A percentile compares a stretch with the other conserved stretches of the same genome.
Evolutionary conservation across 108 stramenopile species (phyloP).

Genomic region (Cafeteria roenbergensis): DNA sequence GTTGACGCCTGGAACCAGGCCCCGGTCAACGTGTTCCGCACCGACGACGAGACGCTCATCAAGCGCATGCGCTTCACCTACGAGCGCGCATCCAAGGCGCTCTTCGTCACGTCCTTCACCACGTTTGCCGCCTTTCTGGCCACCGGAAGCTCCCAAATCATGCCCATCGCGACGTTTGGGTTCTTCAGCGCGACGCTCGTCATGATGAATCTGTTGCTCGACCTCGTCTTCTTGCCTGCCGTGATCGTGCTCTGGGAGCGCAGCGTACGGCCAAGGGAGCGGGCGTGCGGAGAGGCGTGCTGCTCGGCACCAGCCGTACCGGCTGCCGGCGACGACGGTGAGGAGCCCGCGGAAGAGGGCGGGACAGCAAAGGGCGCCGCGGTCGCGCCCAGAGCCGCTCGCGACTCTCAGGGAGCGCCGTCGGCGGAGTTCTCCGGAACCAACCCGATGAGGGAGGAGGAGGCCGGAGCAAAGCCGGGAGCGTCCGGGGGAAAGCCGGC

Average conservation of each 20-base stretch:
- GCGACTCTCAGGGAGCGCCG: not conserved
- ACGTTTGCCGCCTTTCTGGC: constrained; percentile 24
- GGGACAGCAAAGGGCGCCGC: not conserved
- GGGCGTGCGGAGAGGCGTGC: not conserved
- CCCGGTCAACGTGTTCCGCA: not conserved
- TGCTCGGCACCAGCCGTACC: not conserved
- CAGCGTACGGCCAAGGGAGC: not conserved
- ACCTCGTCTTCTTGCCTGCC: constrained; percentile 18
- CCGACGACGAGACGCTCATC: not conserved
- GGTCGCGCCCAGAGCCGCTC: not conserved
- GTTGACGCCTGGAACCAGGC: constrained; percentile 22
- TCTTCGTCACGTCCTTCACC: constrained; percentile 11
- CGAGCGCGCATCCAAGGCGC: not conserved
- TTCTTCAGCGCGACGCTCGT: constrained; percentile 25
- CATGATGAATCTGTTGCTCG: constrained; percentile 21
- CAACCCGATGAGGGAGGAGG: no score
- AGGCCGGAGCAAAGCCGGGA: not conserved
- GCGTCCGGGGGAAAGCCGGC: not conserved
- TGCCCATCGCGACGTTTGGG: constrained; percentile 26
- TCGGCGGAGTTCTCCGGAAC: no score
- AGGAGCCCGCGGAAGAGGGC: not conserved
- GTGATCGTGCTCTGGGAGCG: constrained; percentile 11
- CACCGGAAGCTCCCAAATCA: constrained; percentile 14
- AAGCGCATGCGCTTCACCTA: constrained; percentile 6
- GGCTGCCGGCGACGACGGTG: not conserved